These are phyloP conservation scores for Beta lomatogona DNA, from an alignment of 179 eudicot genomes.

Conservation along the genomic window DNA sequence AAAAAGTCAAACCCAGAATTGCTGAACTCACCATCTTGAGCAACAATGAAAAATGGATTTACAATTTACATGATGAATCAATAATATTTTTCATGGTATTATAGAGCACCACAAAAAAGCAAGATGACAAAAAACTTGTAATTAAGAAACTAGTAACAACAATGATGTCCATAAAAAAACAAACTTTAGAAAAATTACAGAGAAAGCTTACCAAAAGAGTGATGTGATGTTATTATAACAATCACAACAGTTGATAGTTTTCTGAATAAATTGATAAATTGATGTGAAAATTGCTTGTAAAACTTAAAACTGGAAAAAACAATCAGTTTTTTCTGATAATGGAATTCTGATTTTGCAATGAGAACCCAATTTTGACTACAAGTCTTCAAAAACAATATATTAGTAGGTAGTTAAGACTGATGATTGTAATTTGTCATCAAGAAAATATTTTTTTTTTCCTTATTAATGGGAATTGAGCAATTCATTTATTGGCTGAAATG, in stretches of 20 bases:
- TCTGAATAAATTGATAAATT: too few species aligned
- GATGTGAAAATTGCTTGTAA: too few species aligned
- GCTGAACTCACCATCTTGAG: slow-evolving; percentile 7
- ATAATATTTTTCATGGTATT: neutral
- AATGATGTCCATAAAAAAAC: neutral
- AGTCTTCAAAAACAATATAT: neutral
- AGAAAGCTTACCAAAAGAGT: slow-evolving; percentile 16
- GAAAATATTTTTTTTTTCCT: too few species aligned
- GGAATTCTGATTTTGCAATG: too few species aligned
- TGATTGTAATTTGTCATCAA: too few species aligned
- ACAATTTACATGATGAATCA: neutral
- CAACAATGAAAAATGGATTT: neutral
- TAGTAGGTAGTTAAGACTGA: too few species aligned
- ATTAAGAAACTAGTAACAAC: too few species aligned
- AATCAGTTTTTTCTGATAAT: neutral
- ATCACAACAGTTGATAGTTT: too few species aligned
- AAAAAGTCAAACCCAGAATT: neutral
- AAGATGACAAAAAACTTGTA: too few species aligned
- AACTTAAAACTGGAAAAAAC: too few species aligned
- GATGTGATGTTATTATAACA: slow-evolving; percentile 1
- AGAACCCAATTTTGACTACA: too few species aligned
- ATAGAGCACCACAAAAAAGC: neutral
- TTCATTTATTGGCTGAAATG: neutral
- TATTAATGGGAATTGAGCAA: neutral
- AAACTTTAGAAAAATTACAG: neutral